Evolutionary conservation across 257 asterid genomes (phyloP), one percentile per base, ranked within the genome.

Genomic region (Mitragyna speciosa): DNA sequence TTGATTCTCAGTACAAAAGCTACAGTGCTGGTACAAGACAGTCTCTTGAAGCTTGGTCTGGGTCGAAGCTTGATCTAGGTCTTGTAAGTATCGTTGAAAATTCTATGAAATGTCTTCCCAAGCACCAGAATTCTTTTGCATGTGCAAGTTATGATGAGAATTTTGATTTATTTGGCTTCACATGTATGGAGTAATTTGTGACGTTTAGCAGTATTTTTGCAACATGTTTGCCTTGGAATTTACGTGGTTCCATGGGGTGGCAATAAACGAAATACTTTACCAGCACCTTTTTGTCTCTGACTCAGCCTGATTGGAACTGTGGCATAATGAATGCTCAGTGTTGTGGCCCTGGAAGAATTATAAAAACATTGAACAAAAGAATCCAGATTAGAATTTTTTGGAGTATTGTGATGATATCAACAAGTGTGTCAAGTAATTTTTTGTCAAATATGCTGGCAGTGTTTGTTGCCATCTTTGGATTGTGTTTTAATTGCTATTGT

Each of bases 41-140:
- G 83, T 95, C 99, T 70, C 97, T 95, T 73, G 94, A 91, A 82
- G 97, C 95, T 81, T 95, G 99, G 99, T 92, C 98, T 72, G 92
- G 92, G 81, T 90, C 92, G 66, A 90, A 84, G 93, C 90, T 90
- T 85, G 99, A 95, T 88, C 80, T 95, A 84, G 98, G 97, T 72
- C 94, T 95, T 65, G 98, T 95, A 91, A 71, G 98, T 92, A 71
- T 86, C 76, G 71, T 70, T 68, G 26, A 31, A 1, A 28, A 47
- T 24, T 41, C 65, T 48, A 30, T 30, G 19, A 79, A 36, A 41
- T 64, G 63, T 49, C 41, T 61, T 48, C 12, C 78, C 30, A 22
- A 49, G 69, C 64, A 15, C 45, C 58, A 51, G 39, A 52, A 9
- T n/a, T 78, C 36, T 78, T 15, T 78, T 45, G 20, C 12, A 15